These are phyloP conservation scores for Hypoxylon sp. DNA, from an alignment of 2,329 filamentous ascomycete genomes.

Conservation along the genomic window DNA sequence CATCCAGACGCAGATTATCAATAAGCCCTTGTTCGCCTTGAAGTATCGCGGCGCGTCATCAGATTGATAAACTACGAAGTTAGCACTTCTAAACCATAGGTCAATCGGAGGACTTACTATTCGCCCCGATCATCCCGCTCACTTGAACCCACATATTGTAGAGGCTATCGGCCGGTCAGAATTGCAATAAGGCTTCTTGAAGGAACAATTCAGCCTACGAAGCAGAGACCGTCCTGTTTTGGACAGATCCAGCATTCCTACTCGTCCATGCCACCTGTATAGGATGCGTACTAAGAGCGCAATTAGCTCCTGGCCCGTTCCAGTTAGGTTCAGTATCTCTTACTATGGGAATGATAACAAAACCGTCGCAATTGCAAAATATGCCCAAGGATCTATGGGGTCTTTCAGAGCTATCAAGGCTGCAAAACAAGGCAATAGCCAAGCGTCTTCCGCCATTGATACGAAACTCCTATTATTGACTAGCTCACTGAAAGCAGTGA, in stretches of 20 bases:
- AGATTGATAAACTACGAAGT: slow-evolving; percentile 55
- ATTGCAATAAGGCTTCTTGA: slow-evolving; percentile 43
- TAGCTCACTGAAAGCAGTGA: slow-evolving; percentile 66
- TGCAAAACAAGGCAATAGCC: slow-evolving; percentile 68
- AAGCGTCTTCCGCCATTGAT: slow-evolving; percentile 64
- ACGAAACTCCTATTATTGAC: slow-evolving; percentile 65
- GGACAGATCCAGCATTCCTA: slow-evolving; percentile 70
- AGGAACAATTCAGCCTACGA: slow-evolving; percentile 50
- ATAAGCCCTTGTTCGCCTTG: slow-evolving; percentile 57
- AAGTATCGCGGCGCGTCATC: slow-evolving; percentile 56
- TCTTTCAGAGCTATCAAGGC: slow-evolving; percentile 61
- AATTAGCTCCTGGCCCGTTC: slow-evolving; percentile 2
- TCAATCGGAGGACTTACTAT: slow-evolving; percentile 50
- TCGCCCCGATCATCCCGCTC: slow-evolving; percentile 58
- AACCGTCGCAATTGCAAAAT: slow-evolving; percentile 65
- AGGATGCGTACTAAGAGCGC: slow-evolving; percentile 59
- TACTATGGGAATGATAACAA: slow-evolving; percentile 67
- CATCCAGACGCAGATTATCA: slow-evolving; percentile 58
- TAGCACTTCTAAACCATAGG: slow-evolving; percentile 8
- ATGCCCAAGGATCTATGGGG: slow-evolving; percentile 60
- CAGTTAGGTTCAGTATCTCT: slow-evolving; percentile 5
- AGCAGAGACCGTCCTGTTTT: slow-evolving; percentile 68
- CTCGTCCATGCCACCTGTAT: slow-evolving; percentile 72
- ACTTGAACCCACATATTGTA: slow-evolving; percentile 66
- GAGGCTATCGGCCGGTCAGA: slow-evolving; percentile 55